Evolutionary conservation across 306 rosid species (phyloP).

Genomic region (Sesbania bispinosa): DNA sequence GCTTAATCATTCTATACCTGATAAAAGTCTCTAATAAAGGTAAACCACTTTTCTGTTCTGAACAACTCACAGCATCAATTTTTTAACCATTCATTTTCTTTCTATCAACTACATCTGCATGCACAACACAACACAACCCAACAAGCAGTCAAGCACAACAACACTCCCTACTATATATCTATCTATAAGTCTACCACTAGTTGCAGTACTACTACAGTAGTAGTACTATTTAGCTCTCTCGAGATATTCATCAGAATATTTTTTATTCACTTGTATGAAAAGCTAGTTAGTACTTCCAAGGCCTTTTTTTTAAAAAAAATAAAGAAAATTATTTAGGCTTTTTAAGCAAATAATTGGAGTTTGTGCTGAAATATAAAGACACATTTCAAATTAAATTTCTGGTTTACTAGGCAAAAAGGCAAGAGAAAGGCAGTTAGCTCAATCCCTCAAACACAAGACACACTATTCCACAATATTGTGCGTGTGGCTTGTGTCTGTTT

Average conservation of each 20-base stretch:
- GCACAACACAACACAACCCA: constrained; percentile 18
- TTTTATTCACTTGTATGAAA: constrained; percentile 30
- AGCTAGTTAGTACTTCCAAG: constrained; percentile 12
- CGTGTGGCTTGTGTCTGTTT: constrained; percentile 41
- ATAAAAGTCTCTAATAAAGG: constrained; percentile 52
- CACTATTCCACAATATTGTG: constrained; percentile 41
- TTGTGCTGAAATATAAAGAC: constrained; percentile 43
- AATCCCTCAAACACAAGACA: constrained; percentile 49
- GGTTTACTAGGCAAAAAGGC: constrained; percentile 40
- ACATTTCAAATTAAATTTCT: constrained; percentile 42
- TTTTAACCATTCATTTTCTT: constrained; percentile 18
- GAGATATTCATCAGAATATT: constrained; percentile 16
- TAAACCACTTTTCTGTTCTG: constrained; percentile 45
- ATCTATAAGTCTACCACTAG: constrained; percentile 25
- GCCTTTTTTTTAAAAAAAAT: constrained; percentile 22
- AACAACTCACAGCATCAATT: neutral
- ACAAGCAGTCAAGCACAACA: constrained; percentile 19
- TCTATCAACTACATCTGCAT: neutral
- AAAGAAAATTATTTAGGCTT: no score
- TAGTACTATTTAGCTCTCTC: constrained; percentile 11
- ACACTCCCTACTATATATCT: neutral
- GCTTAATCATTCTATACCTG: constrained; percentile 57
- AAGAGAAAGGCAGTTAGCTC: constrained; percentile 9
- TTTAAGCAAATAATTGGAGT: constrained; percentile 46
- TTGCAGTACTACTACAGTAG: neutral